A percentile compares a stretch with the other conserved stretches of the same genome.
Evolutionary conservation across 129 eudicot genomes (phyloP).

Genomic region (Deinandra increscens): DNA sequence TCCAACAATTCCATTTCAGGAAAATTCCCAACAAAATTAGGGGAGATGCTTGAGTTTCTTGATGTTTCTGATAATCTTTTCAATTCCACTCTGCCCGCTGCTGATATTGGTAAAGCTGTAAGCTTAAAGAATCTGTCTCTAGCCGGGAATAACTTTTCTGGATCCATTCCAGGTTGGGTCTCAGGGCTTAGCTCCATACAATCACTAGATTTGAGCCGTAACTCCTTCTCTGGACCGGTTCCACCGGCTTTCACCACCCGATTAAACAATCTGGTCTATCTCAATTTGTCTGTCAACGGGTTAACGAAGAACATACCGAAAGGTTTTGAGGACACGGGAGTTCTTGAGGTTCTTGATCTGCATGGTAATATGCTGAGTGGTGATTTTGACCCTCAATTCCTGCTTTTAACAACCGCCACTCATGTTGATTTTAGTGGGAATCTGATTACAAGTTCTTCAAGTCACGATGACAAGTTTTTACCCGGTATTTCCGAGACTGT

Average conservation of each 20-base stretch:
- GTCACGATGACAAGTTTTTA: slow-evolving; percentile 48
- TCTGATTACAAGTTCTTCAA: slow-evolving; percentile 49
- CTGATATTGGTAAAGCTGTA: slow-evolving; percentile 52
- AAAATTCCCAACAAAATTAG: slow-evolving; percentile 54
- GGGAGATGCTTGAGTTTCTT: slow-evolving; percentile 64
- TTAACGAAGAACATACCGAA: slow-evolving; percentile 59
- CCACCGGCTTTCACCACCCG: slow-evolving; percentile 54
- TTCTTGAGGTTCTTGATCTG: slow-evolving; percentile 78
- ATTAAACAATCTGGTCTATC: slow-evolving; percentile 56
- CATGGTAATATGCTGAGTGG: slow-evolving; percentile 88
- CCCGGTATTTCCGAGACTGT: slow-evolving; percentile 68
- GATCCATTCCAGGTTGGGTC: slow-evolving; percentile 64
- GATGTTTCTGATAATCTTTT: slow-evolving; percentile 77
- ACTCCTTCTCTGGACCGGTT: slow-evolving; percentile 67
- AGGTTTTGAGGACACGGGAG: slow-evolving; percentile 61
- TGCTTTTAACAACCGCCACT: slow-evolving; percentile 70
- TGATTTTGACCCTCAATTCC: slow-evolving; percentile 58
- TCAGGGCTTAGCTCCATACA: slow-evolving; percentile 67
- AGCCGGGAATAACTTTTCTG: slow-evolving; percentile 89
- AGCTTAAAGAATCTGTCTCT: slow-evolving; percentile 73
- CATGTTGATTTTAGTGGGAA: slow-evolving; percentile 87
- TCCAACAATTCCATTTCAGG: slow-evolving; percentile 87
- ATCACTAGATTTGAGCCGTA: slow-evolving; percentile 80
- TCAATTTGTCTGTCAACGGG: slow-evolving; percentile 65
- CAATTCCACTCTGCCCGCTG: slow-evolving; percentile 58